Base-by-base conservation (phyloP, 2,329 filamentous ascomycete genomes). In the Fusarium annulatum region DNA sequence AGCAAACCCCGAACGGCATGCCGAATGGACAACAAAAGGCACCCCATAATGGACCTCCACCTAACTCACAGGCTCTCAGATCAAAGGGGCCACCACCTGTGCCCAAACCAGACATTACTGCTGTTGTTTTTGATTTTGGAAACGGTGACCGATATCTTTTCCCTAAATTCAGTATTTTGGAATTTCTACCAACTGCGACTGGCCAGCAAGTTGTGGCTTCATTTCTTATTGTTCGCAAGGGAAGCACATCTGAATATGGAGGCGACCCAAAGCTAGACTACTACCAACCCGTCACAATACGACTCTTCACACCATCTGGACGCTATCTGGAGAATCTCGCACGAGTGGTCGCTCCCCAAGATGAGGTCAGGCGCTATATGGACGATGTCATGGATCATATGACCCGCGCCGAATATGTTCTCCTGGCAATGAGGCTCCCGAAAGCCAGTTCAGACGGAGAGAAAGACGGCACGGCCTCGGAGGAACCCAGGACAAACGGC, bases 141-240 rank as follows among this genome's bases (percentile, higher is more conserved):
- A 90, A 85, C 6, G 93, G 92, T 51, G 93, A 96, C 80, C 89
- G 93, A 33, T 95, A 93, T 79, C 83, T 94, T 53, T 95, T 96
- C 72, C 94, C 94, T 5, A 93, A 91, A 74, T 92, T 93, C 79
- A 93, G 91, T 80, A 92, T 96, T 39, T 81, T 96, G 56, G 93
- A 96, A 79, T 91, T 90, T 77, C 84, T 91, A 4, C 80, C 82
- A 12, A 78, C 81, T 4, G 78, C 84, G 15, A 81, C 85, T 8
- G 88, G 88, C 5, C 88, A 89, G 57, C 87, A 91, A 64, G 88
- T 93, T 4, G 87, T 94, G 48, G 91, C 91, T 7, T 95, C 93
- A 2, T 96, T 96, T 78, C 84, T 96, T 16, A 90, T 95, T 67
- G 92, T 94, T 10, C 90, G 92, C 55, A 92, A 92, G 80, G 93